Conservation (phyloP, 108 stramenopile genomes). For the Parmales sp. region DNA sequence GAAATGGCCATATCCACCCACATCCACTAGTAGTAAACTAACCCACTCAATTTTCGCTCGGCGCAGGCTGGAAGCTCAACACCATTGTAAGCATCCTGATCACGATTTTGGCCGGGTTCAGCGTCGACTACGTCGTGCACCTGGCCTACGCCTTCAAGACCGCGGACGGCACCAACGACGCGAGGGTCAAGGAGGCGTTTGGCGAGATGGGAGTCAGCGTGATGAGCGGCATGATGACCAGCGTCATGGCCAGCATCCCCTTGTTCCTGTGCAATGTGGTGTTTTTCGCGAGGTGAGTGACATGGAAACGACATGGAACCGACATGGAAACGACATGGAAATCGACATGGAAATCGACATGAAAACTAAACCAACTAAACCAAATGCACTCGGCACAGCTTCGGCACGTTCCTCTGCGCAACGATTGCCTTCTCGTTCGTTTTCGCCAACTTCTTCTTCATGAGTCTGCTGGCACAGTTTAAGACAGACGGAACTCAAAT, state of each 20-base stretch:
- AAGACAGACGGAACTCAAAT: no score
- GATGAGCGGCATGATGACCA: constrained; percentile 45
- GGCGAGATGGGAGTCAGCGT: constrained; percentile 46
- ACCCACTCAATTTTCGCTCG: no score
- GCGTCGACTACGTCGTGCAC: constrained; percentile 43
- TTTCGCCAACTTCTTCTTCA: constrained; percentile 46
- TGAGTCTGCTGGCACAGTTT: constrained; percentile 34
- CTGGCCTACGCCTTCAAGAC: constrained; percentile 37
- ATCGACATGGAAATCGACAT: no score
- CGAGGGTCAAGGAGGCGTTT: constrained; percentile 34
- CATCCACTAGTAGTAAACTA: no score
- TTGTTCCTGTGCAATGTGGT: constrained; percentile 45
- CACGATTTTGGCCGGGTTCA: constrained; percentile 34
- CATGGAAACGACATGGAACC: no score
- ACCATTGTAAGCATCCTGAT: constrained; percentile 33
- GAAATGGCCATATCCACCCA: no score
- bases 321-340: no score
- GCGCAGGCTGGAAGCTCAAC: constrained; percentile 39
- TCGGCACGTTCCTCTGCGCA: constrained; percentile 41
- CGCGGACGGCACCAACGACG: constrained; percentile 20
- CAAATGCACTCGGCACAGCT: no score
- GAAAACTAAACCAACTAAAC: no score
- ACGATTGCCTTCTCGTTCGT: constrained; percentile 38
- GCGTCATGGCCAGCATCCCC: constrained; percentile 36
- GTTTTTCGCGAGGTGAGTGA: constrained; percentile 47